These are phyloP conservation scores for Pseudognaphalium luteoalbum DNA, from an alignment of 129 eudicot genomes.

Conservation along the genomic window DNA sequence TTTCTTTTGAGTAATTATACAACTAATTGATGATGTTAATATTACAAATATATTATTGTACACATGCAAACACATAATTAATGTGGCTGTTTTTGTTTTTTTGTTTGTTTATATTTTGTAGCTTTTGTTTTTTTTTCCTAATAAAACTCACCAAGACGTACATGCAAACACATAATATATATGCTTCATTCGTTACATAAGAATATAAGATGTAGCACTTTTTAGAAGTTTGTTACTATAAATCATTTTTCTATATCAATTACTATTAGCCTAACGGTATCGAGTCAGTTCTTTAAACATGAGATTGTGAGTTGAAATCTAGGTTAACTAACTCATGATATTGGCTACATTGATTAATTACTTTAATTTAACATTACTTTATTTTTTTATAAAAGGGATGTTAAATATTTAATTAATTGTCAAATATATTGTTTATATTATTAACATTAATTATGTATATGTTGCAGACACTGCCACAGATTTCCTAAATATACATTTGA, in stretches of 20 bases:
- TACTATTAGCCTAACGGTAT: too few relatives aligned
- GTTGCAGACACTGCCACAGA: not conserved
- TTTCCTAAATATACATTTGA: conserved; percentile 11
- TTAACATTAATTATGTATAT: not conserved
- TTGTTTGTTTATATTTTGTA: too few relatives aligned
- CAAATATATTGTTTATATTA: not conserved
- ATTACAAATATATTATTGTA: not conserved
- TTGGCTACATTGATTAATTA: not conserved
- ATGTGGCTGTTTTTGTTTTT: too few relatives aligned
- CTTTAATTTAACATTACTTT: too few relatives aligned
- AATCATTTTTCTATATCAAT: not conserved
- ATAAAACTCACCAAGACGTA: too few relatives aligned
- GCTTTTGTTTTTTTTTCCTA: not conserved
- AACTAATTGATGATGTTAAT: not conserved
- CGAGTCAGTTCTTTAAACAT: too few relatives aligned
- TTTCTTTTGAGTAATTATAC: not conserved
- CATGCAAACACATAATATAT: too few relatives aligned
- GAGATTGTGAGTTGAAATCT: too few relatives aligned
- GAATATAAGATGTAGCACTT: not conserved
- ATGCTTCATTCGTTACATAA: not conserved
- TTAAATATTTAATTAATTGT: too few relatives aligned
- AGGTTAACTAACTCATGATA: not conserved
- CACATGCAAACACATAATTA: not conserved
- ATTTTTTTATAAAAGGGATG: not conserved
- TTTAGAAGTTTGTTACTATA: too few relatives aligned